A percentile compares a stretch with the other conserved stretches of the same genome.
These are phyloP conservation scores for Pseudocercospora crystallina DNA, from an alignment of 2,329 filamentous ascomycete genomes.

Conservation along the genomic window DNA sequence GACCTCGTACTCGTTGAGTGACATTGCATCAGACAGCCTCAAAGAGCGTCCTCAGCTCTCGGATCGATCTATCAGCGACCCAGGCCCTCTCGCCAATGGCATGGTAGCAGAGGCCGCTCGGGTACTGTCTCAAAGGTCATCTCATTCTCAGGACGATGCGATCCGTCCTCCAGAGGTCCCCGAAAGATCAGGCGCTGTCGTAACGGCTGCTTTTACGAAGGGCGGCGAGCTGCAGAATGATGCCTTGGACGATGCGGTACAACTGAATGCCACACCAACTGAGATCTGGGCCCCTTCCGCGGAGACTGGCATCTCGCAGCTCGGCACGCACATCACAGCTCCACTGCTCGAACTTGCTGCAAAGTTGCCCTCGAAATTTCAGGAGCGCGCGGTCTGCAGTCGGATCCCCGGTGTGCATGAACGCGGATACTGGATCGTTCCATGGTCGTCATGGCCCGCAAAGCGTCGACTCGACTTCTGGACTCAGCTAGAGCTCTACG, in stretches of 20 bases:
- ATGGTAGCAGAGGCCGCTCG: too few species aligned
- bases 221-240: too few species aligned
- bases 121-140: too few species aligned
- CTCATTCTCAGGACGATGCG: too few species aligned
- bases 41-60: conserved; percentile 14
- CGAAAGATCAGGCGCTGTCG: too few species aligned
- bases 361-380: too few species aligned
- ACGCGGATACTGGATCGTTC: conserved; percentile 74
- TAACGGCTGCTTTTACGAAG: too few species aligned
- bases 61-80: conserved; percentile 27
- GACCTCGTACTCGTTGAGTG: conserved; percentile 36
- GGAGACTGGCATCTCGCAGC: conserved; percentile 18
- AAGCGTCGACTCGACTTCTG: conserved; percentile 57
- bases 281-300: conserved; percentile 28
- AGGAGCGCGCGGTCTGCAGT: too few species aligned
- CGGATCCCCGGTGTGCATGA: conserved; percentile 51
- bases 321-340: conserved; percentile 33
- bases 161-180: too few species aligned
- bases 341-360: conserved; percentile 31
- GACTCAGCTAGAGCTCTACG: conserved; percentile 60
- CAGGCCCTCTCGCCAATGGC: conserved; percentile 12
- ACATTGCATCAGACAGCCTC: conserved; percentile 23
- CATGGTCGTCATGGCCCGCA: conserved; percentile 56
- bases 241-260: too few species aligned
- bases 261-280: too few species aligned